Percentiles rank a stretch among this genome's conserved stretches.
phyloP scores from a whole-genome alignment of 192 early-diverging fungal species.

The Coemansia sp. region DNA sequence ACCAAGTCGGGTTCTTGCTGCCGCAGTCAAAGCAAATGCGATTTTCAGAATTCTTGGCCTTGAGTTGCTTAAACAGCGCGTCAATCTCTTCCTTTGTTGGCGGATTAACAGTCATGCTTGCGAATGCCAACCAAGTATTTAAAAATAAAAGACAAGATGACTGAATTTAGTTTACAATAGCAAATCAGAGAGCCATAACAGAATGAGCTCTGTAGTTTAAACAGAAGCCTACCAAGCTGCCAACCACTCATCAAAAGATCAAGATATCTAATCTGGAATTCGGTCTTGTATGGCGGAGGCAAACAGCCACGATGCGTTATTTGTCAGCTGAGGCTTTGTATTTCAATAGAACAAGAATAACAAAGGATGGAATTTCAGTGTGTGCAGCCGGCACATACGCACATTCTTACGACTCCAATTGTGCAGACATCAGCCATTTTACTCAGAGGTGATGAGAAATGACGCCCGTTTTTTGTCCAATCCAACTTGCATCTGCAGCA shows the following conservation, averaged over 20 bases:
- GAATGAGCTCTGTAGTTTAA: too few relatives aligned
- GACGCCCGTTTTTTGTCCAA: not conserved
- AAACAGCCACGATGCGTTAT: too few relatives aligned
- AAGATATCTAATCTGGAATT: not conserved
- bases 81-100: conserved; percentile 47
- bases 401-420: not conserved
- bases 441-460: not conserved
- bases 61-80: conserved; percentile 46
- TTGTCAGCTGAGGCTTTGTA: too few relatives aligned
- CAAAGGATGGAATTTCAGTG: not conserved
- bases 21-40: conserved; percentile 94
- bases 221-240: not conserved
- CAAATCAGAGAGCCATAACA: too few relatives aligned
- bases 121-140: not conserved
- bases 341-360: not conserved
- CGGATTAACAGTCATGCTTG: conserved; percentile 26
- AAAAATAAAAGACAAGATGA: not conserved
- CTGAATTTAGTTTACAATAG: too few relatives aligned
- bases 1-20: conserved; percentile 94
- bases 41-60: conserved; percentile 40
- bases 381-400: not conserved
- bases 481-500: not conserved
- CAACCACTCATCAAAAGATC: not conserved
- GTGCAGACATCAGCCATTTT: not conserved
- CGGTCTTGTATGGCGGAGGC: not conserved